Evolutionary conservation across 805 yeast species (phyloP).

Genomic region (Pachysolen tannophilus): DNA sequence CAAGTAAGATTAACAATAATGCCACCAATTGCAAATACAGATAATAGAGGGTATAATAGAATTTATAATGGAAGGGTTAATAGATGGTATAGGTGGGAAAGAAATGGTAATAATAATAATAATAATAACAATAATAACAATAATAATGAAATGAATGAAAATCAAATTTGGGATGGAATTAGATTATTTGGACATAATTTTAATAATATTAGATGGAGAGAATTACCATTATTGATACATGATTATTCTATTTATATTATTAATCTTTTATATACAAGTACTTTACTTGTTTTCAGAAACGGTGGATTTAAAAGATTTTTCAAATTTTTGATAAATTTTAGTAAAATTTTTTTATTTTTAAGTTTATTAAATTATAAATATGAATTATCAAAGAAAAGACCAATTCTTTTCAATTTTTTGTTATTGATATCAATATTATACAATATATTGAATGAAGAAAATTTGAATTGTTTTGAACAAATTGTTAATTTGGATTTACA

Average conservation of each 20-base stretch:
- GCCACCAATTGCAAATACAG: conserved; percentile 5
- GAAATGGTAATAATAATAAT: background rate
- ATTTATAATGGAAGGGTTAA: conserved; percentile 2
- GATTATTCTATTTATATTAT: background rate
- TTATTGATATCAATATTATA: background rate
- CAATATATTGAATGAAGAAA: conserved; percentile 1
- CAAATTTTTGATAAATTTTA: background rate
- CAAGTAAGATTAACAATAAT: background rate
- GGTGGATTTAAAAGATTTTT: conserved; percentile 6
- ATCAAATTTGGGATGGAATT: no score
- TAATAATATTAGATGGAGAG: conserved; percentile 5
- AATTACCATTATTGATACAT: conserved; percentile 4
- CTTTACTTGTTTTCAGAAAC: no score
- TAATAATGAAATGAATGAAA: no score
- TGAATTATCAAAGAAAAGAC: background rate
- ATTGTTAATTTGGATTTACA: conserved; percentile 2
- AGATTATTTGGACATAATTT: conserved; percentile 8
- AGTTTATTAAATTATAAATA: background rate
- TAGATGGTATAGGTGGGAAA: conserved; percentile 7
- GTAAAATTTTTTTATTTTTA: conserved; percentile 1
- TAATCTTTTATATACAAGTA: no score
- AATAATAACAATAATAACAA: background rate
- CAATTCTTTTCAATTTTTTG: background rate
- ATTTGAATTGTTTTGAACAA: conserved; percentile 1
- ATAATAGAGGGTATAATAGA: conserved; percentile 4